phyloP scores from a whole-genome alignment of 129 eudicot genomes.

The Kitagawia praeruptora region DNA sequence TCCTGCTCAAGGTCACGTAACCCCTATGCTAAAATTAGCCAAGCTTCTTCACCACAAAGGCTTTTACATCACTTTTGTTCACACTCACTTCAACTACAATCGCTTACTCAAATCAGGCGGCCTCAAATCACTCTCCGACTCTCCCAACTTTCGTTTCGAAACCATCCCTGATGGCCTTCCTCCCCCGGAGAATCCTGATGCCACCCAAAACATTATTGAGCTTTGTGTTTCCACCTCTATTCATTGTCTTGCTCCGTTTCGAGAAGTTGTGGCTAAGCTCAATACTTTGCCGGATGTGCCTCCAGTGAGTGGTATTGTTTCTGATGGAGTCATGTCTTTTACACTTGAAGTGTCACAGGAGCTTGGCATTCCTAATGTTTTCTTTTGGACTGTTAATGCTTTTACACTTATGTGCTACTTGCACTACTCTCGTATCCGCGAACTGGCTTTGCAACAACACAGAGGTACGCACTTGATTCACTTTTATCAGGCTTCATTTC shows the following conservation, averaged over 20 bases:
- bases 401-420: not conserved
- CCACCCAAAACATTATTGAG: not conserved
- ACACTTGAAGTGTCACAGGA: not conserved
- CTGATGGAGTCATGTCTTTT: not conserved
- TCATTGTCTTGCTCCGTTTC: not conserved
- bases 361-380: not conserved
- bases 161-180: not conserved
- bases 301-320: not conserved
- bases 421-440: not conserved
- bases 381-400: not conserved
- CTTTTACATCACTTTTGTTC: not conserved
- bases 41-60: slow-evolving; percentile 1
- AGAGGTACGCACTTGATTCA: not conserved
- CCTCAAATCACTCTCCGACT: not conserved
- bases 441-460: not conserved
- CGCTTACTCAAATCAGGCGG: not conserved
- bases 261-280: not conserved
- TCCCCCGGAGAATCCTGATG: not conserved
- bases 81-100: not conserved
- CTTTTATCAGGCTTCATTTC: no score
- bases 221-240: not conserved
- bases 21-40: not conserved
- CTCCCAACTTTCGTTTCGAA: not conserved
- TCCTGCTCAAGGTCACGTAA: not conserved
- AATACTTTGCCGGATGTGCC: not conserved